Conservation (phyloP, 78 protist species). For the Dictyostelium brefeldianum region DNA sequence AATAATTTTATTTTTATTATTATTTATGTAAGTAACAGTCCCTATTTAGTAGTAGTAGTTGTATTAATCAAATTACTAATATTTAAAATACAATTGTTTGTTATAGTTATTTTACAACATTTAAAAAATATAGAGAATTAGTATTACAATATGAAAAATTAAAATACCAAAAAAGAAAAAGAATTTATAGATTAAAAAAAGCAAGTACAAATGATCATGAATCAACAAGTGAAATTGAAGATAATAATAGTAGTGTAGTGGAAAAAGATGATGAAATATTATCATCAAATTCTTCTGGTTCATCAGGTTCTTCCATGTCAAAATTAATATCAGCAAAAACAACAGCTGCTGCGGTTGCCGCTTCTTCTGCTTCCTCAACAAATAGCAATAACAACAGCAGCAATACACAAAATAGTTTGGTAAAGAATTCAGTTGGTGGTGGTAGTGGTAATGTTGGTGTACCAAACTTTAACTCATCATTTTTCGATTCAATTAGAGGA, state of each 20-base stretch:
- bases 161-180: slow-evolving; percentile 22
- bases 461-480: not conserved
- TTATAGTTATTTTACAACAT: slow-evolving; percentile 51
- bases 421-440: not conserved
- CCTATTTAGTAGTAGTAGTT: no score
- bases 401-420: not conserved
- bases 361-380: not conserved
- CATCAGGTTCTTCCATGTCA: not conserved
- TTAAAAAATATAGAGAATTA: slow-evolving; percentile 39
- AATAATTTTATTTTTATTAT: slow-evolving; percentile 26
- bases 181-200: slow-evolving; percentile 25
- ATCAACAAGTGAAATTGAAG: slow-evolving; percentile 20
- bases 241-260: not conserved
- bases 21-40: slow-evolving; percentile 48
- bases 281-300: not conserved
- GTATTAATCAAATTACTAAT: no score
- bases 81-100: no score
- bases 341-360: not conserved
- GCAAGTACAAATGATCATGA: not conserved
- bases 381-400: not conserved
- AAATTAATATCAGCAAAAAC: not conserved
- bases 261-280: not conserved
- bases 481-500: slow-evolving; percentile 31
- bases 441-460: not conserved
- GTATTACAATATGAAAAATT: slow-evolving; percentile 27